Evolutionary conservation across 1,139 yeast genomes (phyloP).

Genomic region (Pichia sp.): DNA sequence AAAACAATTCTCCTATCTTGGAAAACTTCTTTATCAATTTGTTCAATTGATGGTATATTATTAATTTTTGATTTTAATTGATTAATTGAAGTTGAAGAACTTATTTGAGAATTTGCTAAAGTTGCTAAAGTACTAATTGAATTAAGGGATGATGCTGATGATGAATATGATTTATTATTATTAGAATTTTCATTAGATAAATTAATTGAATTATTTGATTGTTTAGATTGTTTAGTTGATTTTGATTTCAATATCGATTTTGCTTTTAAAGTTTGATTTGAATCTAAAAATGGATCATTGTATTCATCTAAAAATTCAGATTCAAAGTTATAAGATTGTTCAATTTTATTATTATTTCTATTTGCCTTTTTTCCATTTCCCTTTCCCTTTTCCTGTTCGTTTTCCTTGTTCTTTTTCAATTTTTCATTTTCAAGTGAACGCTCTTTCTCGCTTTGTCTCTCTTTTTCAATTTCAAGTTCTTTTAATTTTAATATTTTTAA

Average conservation of each 20-base stretch:
- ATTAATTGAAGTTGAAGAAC: background rate
- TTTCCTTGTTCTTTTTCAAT: no score
- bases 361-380: background rate
- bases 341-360: background rate
- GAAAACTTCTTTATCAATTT: conserved; percentile 18
- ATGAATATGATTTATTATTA: background rate
- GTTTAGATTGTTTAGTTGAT: background rate
- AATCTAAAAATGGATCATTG: background rate
- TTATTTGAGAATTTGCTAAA: background rate
- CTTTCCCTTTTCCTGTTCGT: no score
- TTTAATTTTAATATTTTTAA: background rate
- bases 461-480: background rate
- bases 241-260: background rate
- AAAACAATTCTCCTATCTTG: conserved; percentile 26
- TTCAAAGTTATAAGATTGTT: background rate
- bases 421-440: no score
- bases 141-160: background rate
- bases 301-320: background rate
- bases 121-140: background rate
- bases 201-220: background rate
- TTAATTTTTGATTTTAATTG: background rate
- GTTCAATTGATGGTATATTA: conserved; percentile 11
- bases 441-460: background rate
- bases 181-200: no score
- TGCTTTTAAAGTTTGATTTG: no score